Conservation (phyloP, 2,329 filamentous ascomycete species). For the Graphilbum ipis-grandicollis region DNA sequence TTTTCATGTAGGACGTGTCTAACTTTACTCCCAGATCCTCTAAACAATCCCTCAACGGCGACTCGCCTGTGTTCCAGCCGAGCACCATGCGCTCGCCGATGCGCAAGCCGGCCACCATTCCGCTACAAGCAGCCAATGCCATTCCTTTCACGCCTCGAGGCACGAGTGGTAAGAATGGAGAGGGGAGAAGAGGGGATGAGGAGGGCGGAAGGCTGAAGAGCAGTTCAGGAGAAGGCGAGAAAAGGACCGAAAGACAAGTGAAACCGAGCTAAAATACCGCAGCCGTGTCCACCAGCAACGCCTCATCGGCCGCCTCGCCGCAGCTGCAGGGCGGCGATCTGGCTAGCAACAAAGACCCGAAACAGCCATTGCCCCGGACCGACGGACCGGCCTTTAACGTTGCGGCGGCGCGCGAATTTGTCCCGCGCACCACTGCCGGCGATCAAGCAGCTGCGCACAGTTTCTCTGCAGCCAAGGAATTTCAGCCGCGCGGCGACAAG, state of each 20-base stretch:
- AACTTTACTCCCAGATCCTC: background rate
- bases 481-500: constrained; percentile 6
- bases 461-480: constrained; percentile 6
- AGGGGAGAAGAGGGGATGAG: background rate
- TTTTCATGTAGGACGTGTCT: too few relatives aligned
- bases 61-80: constrained; percentile 90
- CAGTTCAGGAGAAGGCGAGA: background rate
- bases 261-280: too few relatives aligned
- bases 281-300: too few relatives aligned
- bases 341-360: constrained; percentile 1
- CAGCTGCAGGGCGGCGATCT: background rate
- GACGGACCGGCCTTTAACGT: constrained; percentile 31
- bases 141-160: constrained; percentile 68
- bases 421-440: constrained; percentile 2
- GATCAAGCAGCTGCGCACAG: constrained; percentile 1
- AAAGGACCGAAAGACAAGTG: background rate
- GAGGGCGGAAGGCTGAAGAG: background rate
- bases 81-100: constrained; percentile 20
- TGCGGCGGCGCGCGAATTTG: constrained; percentile 29
- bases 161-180: constrained; percentile 20
- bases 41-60: constrained; percentile 79
- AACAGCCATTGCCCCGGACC: constrained; percentile 3
- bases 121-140: constrained; percentile 77
- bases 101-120: constrained; percentile 58
- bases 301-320: background rate